Conservation (phyloP, 75 land plant species). For the Pseudotsuga menziesii region DNA sequence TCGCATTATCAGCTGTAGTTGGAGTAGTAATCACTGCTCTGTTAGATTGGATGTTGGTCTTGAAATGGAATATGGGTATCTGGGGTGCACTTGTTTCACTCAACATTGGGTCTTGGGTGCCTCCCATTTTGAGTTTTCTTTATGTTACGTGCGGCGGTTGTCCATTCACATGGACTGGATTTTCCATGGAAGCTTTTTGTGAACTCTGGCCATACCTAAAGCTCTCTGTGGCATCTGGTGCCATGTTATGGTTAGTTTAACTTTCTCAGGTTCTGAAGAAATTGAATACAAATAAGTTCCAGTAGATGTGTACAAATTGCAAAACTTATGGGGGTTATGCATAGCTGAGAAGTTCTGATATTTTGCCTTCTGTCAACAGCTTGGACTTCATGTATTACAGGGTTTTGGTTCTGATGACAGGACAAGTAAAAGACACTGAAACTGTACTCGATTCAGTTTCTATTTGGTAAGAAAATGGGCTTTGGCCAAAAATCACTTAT, state of each 20-base stretch:
- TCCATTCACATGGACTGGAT: constrained; percentile 39
- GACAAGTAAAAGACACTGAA: neutral
- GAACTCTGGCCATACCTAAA: constrained; percentile 33
- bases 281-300: too few species aligned
- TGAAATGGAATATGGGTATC: constrained; percentile 24
- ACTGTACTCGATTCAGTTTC: constrained; percentile 2
- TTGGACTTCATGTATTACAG: constrained; percentile 8
- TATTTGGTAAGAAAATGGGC: constrained; percentile 2
- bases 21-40: constrained; percentile 17
- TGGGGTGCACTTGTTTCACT: constrained; percentile 19
- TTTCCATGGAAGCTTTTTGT: constrained; percentile 28
- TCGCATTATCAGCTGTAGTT: constrained; percentile 15
- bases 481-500: too few species aligned
- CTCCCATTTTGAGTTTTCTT: neutral
- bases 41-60: constrained; percentile 28
- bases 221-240: constrained; percentile 42
- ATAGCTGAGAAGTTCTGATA: neutral
- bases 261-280: neutral
- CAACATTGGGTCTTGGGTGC: constrained; percentile 24
- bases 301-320: too few species aligned
- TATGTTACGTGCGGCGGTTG: constrained; percentile 31
- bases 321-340: too few species aligned
- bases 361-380: neutral
- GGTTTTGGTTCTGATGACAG: constrained; percentile 3
- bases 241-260: constrained; percentile 39